Evolutionary conservation across 1,284 basidiomycete genomes (phyloP), one percentile per base, ranked within the genome.

Genomic region (Naganishia cerealis): DNA sequence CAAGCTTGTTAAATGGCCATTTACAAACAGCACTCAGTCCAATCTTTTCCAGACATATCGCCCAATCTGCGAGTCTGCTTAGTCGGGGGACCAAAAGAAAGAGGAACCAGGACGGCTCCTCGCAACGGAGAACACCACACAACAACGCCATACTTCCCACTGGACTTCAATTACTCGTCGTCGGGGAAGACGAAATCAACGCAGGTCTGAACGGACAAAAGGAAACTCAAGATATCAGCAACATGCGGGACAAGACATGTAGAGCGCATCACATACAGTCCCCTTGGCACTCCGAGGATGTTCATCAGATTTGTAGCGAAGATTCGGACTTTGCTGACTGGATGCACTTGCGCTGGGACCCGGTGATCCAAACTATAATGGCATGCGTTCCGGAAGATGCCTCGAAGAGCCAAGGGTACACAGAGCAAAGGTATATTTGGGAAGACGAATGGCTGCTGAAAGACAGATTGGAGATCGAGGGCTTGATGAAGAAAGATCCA

Each of bases 351-450:
- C 53, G 38, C 33, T 63, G 61, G 61, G 61, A 63, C 26, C 61
- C 61, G 16, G 26, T 54, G 29, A 50, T 39, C 2, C 24, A 39
- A 18, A 9, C 42, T 7, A 38, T 63, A 8, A 29, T 21, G 9
- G 21, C 36, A 24, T 63, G 61, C 50, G 21, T 63, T 15, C 50
- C 61, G 9, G 61, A 63, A 42, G 61, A 63, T n/a, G 36, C n/a
- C 46, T 50, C 21, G 21, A 50, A 13, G 46, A n/a, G 24, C 21
- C 46, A 50, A 50, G 46, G 21, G n/a, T 50, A 24, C 39, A n/a
- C 42, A 29, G 42, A 52, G 24, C 13, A 29, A 24, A 52, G 40
- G 26, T 40, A 15, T 63, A 54, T 43, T 13, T 63, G 61, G 61
- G 18, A n/a, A 26, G 39, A 54, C 15, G 61, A 63, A 40, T 63